phyloP scores from a whole-genome alignment of 2,329 filamentous ascomycete species.

The Xylaria sp. region DNA sequence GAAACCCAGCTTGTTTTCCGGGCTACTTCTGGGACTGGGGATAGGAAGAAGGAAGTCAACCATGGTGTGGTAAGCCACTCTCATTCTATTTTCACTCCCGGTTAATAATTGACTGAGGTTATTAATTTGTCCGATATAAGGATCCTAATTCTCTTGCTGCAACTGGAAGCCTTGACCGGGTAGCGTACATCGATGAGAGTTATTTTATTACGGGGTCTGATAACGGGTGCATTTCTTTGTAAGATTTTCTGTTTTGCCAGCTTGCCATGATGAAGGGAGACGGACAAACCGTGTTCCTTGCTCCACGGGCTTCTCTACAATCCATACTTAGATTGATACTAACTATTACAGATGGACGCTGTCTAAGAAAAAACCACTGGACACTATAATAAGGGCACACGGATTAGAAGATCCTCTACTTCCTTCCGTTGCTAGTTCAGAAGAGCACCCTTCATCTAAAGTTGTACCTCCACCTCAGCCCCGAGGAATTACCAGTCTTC shows the following conservation, averaged over 20 bases:
- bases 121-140: slow-evolving; percentile 17
- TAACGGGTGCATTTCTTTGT: slow-evolving; percentile 86
- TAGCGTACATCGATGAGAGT: slow-evolving; percentile 88
- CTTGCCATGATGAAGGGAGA: background rate
- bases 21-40: slow-evolving; percentile 71
- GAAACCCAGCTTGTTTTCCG: slow-evolving; percentile 96
- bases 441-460: slow-evolving; percentile 68
- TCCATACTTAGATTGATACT: slow-evolving; percentile 52
- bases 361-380: slow-evolving; percentile 89
- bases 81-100: background rate
- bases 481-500: slow-evolving; percentile 89
- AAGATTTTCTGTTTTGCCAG: slow-evolving; percentile 49
- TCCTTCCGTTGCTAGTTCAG: slow-evolving; percentile 78
- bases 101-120: slow-evolving; percentile 35
- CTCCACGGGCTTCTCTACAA: background rate
- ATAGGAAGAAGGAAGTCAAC: slow-evolving; percentile 58
- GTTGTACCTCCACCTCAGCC: slow-evolving; percentile 73
- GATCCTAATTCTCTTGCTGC: slow-evolving; percentile 66
- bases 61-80: slow-evolving; percentile 28
- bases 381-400: slow-evolving; percentile 82
- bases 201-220: slow-evolving; percentile 94
- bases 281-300: background rate
- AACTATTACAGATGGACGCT: slow-evolving; percentile 34
- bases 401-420: slow-evolving; percentile 79
- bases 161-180: slow-evolving; percentile 89